Conservation (phyloP, 2,329 filamentous ascomycete species). For the Chaetomium olivaceum region DNA sequence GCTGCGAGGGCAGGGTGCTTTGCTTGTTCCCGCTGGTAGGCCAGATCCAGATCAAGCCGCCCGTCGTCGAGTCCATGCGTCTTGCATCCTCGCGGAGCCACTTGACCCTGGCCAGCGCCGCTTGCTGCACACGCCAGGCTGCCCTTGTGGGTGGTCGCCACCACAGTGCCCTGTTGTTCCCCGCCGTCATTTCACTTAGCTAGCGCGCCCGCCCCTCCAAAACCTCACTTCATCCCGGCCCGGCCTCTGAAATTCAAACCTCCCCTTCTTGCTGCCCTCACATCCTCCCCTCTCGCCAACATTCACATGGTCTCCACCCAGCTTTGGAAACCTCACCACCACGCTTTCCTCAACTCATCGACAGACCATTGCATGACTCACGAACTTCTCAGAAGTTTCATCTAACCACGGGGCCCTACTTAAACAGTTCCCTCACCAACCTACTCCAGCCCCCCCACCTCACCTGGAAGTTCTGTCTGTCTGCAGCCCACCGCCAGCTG, state of each 20-base stretch:
- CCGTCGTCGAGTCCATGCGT: slow-evolving; percentile 28
- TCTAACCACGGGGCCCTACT: slow-evolving; percentile 23
- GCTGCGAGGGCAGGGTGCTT: background rate
- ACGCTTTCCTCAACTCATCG: slow-evolving; percentile 18
- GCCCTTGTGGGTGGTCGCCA: slow-evolving; percentile 34
- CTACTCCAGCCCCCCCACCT: slow-evolving; percentile 14
- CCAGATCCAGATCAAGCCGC: slow-evolving; percentile 2
- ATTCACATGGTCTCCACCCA: slow-evolving; percentile 21
- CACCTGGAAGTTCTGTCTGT: background rate
- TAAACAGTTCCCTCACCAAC: slow-evolving; percentile 1
- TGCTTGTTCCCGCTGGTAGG: background rate
- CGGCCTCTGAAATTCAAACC: slow-evolving; percentile 31
- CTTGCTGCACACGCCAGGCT: slow-evolving; percentile 31
- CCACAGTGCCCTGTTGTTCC: slow-evolving; percentile 34
- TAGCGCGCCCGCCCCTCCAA: slow-evolving; percentile 36
- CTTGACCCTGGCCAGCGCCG: slow-evolving; percentile 33
- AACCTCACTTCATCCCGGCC: slow-evolving; percentile 29
- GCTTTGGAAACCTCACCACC: slow-evolving; percentile 18
- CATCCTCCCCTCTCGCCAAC: slow-evolving; percentile 23
- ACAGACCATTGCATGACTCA: slow-evolving; percentile 21
- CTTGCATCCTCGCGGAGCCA: slow-evolving; percentile 27
- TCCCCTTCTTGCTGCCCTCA: slow-evolving; percentile 20
- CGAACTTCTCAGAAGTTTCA: slow-evolving; percentile 6
- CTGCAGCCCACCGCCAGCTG: slow-evolving; percentile 25
- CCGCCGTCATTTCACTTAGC: slow-evolving; percentile 36